A percentile compares a stretch with the other conserved stretches of the same genome.
These are phyloP conservation scores for Penicillium concentricum DNA, from an alignment of 2,329 filamentous ascomycete species.

Conservation along the genomic window DNA sequence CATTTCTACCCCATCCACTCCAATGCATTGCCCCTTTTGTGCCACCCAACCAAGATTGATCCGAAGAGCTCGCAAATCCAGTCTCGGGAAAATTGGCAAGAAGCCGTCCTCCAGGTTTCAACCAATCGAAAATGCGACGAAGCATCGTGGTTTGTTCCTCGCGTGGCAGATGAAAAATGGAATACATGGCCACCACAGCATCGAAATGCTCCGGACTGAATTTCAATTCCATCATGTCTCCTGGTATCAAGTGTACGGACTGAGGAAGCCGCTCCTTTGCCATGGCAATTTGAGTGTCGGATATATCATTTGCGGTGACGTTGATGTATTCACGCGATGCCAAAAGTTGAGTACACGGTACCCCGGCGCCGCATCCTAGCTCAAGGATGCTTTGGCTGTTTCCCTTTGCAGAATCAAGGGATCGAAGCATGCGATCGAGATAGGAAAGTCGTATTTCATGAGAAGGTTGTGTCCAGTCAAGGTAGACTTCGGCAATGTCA, in stretches of 20 bases:
- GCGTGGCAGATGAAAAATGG: conserved; percentile 55
- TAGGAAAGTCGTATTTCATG: conserved; percentile 34
- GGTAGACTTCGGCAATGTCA: conserved; percentile 37
- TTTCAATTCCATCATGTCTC: conserved; percentile 45
- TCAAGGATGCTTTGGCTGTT: conserved; percentile 32
- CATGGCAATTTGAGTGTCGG: conserved; percentile 38
- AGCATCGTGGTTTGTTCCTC: conserved; percentile 52
- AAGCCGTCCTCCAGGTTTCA: conserved; percentile 53
- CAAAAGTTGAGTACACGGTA: conserved; percentile 31
- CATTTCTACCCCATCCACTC: conserved; percentile 41
- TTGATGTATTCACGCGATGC: conserved; percentile 18
- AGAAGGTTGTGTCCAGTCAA: conserved; percentile 34
- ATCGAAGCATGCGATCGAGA: conserved; percentile 28
- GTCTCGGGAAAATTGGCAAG: conserved; percentile 49
- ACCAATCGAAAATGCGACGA: conserved; percentile 47
- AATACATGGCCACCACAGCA: conserved; percentile 55
- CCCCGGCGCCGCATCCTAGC: conserved; percentile 44
- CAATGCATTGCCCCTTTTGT: conserved; percentile 39
- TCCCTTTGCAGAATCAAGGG: conserved; percentile 7
- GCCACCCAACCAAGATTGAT: conserved; percentile 35
- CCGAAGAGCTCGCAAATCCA: conserved; percentile 15
- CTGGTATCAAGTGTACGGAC: conserved; percentile 31
- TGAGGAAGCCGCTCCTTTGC: conserved; percentile 27
- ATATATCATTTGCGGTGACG: conserved; percentile 48
- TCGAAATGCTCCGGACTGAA: conserved; percentile 44